Conservation (phyloP, 345 rosid genomes). For the Eucalyptus regnans region DNA sequence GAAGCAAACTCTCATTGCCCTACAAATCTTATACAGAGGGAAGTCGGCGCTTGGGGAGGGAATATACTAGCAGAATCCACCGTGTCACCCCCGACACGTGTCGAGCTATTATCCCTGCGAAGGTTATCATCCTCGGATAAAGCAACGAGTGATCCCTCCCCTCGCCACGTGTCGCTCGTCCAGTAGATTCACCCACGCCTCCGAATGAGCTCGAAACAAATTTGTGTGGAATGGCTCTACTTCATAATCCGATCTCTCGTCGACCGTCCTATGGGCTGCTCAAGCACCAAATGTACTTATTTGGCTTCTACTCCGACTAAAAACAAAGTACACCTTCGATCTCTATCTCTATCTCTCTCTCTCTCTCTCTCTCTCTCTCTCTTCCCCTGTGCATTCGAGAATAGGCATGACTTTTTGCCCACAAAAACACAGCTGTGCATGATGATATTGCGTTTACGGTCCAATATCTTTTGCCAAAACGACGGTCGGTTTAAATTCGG, state of each 20-base stretch:
- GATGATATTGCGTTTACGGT: neutral
- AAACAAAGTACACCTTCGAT: neutral
- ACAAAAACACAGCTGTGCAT: neutral
- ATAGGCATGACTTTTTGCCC: neutral
- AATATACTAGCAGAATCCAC: conserved; percentile 36
- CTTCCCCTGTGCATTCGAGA: neutral
- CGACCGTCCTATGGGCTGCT: neutral
- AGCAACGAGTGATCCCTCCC: conserved; percentile 43
- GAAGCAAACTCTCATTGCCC: conserved; percentile 10
- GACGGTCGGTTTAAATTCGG: neutral
- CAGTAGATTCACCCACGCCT: conserved; percentile 2
- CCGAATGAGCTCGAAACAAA: neutral
- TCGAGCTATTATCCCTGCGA: conserved; percentile 28
- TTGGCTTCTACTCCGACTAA: neutral
- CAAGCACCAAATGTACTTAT: neutral
- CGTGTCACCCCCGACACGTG: conserved; percentile 20
- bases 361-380: neutral
- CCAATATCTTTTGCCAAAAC: neutral
- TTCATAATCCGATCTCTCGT: neutral
- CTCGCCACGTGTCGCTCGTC: conserved; percentile 26
- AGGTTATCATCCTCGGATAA: conserved; percentile 63
- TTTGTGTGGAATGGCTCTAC: conserved; percentile 11
- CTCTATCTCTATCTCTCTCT: neutral
- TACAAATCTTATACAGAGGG: conserved; percentile 14
- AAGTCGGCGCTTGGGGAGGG: neutral